phyloP scores from a whole-genome alignment of 306 rosid species.

The Cucumis melo region DNA sequence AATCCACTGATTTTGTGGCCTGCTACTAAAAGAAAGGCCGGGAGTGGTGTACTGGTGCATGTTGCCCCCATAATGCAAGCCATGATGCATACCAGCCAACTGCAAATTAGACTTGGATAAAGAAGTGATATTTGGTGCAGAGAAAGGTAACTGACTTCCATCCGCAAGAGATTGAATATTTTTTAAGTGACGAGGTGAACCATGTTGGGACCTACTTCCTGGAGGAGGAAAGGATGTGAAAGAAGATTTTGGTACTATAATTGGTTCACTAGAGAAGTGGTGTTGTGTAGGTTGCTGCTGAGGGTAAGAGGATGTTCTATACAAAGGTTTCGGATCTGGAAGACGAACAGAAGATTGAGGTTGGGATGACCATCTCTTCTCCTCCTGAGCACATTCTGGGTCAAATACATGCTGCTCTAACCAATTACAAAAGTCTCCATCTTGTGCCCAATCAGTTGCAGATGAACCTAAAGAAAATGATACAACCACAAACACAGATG shows the following conservation, averaged over 20 bases:
- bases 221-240: slow-evolving; percentile 28
- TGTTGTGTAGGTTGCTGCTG: slow-evolving; percentile 69
- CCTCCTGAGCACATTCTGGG: slow-evolving; percentile 33
- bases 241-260: slow-evolving; percentile 46
- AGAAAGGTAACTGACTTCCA: slow-evolving; percentile 33
- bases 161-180: slow-evolving; percentile 33
- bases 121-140: slow-evolving; percentile 38
- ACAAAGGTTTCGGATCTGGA: slow-evolving; percentile 42
- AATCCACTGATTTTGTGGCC: slow-evolving; percentile 40
- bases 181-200: slow-evolving; percentile 44
- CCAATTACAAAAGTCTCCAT: slow-evolving; percentile 33
- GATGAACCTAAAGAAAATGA: slow-evolving; percentile 37
- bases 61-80: slow-evolving; percentile 44
- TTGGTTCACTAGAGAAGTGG: slow-evolving; percentile 50
- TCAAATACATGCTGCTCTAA: slow-evolving; percentile 36
- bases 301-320: slow-evolving; percentile 87
- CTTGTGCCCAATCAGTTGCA: slow-evolving; percentile 54
- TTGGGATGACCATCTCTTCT: slow-evolving; percentile 56
- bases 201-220: slow-evolving; percentile 35
- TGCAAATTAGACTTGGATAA: slow-evolving; percentile 43
- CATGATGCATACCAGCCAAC: slow-evolving; percentile 38
- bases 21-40: slow-evolving; percentile 29
- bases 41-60: slow-evolving; percentile 32
- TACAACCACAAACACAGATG: neutral
- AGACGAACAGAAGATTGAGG: slow-evolving; percentile 40